phyloP scores from a whole-genome alignment of 768 basidiomycete genomes.

The Amanita subjunquillea region DNA sequence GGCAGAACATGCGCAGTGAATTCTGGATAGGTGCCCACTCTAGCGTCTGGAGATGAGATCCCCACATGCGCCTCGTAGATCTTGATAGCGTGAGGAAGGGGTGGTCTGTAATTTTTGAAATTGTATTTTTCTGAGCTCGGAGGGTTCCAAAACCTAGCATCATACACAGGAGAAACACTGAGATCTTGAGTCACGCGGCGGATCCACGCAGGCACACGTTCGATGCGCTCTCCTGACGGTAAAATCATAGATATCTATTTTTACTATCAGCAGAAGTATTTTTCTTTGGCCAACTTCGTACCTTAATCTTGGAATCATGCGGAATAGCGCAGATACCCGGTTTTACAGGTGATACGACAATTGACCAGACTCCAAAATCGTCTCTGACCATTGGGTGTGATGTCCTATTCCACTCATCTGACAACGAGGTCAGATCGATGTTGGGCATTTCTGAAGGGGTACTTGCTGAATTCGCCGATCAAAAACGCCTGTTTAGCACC shows the following conservation, averaged over 20 bases:
- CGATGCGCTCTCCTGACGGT: slow-evolving; percentile 71
- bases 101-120: slow-evolving; percentile 73
- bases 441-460: slow-evolving; percentile 3
- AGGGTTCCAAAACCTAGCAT: slow-evolving; percentile 99
- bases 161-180: slow-evolving; percentile 80
- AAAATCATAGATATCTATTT: slow-evolving; percentile 82
- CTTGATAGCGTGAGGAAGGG: slow-evolving; percentile 48
- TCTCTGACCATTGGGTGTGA: slow-evolving; percentile 84
- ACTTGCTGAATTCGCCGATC: slow-evolving; percentile 96
- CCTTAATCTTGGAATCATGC: slow-evolving; percentile 95
- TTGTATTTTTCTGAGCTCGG: slow-evolving; percentile 57
- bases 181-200: slow-evolving; percentile 93
- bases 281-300: slow-evolving; percentile 17
- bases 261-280: slow-evolving; percentile 1
- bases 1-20: slow-evolving; percentile 80
- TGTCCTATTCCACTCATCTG: slow-evolving; percentile 82
- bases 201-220: slow-evolving; percentile 92
- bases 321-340: slow-evolving; percentile 74
- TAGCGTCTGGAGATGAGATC: slow-evolving; percentile 79
- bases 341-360: slow-evolving; percentile 56
- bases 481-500: slow-evolving; percentile 74
- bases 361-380: slow-evolving; percentile 85
- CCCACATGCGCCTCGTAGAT: slow-evolving; percentile 99
- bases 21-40: slow-evolving; percentile 94
- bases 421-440: slow-evolving; percentile 2